Percentiles rank a stretch among this genome's conserved stretches.
These are phyloP conservation scores for Phytophthora foliorum DNA, from an alignment of 352 stramenopile genomes.

Conservation along the genomic window DNA sequence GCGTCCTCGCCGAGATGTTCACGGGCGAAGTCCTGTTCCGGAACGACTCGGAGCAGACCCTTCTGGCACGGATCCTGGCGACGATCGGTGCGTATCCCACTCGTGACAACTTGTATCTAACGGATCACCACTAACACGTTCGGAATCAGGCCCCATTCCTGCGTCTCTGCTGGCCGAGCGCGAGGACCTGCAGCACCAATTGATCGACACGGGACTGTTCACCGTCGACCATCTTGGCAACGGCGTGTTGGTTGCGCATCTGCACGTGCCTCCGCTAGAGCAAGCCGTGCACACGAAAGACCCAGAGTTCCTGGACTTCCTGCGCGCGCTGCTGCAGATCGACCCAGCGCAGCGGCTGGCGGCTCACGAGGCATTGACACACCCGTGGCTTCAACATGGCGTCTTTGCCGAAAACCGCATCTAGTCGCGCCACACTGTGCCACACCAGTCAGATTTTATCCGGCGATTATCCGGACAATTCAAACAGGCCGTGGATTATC, in stretches of 20 bases:
- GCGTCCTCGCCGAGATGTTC: conserved; percentile 90
- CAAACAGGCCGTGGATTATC: conserved; percentile 6
- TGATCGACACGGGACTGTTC: conserved; percentile 70
- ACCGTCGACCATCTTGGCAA: conserved; percentile 57
- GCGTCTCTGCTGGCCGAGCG: conserved; percentile 60
- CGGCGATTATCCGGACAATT: conserved; percentile 31
- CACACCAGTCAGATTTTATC: conserved; percentile 17
- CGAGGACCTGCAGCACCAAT: conserved; percentile 62
- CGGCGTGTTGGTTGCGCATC: conserved; percentile 47
- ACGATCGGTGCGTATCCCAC: conserved; percentile 59
- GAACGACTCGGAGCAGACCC: conserved; percentile 90
- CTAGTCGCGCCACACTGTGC: background rate
- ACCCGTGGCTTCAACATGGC: conserved; percentile 73
- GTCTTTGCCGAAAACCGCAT: conserved; percentile 70
- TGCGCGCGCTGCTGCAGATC: conserved; percentile 74
- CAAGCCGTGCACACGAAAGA: conserved; percentile 67
- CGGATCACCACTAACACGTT: background rate
- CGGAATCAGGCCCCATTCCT: conserved; percentile 65
- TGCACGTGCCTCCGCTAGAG: conserved; percentile 61
- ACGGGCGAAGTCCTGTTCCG: conserved; percentile 91
- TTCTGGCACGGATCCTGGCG: conserved; percentile 93
- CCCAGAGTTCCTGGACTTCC: conserved; percentile 70
- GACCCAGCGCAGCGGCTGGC: conserved; percentile 63
- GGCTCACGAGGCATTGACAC: conserved; percentile 62
- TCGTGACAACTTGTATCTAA: background rate